Percentiles rank a stretch among this genome's conserved stretches.
Conservation (phyloP, 345 rosid species). For the Reutealis trisperma region DNA sequence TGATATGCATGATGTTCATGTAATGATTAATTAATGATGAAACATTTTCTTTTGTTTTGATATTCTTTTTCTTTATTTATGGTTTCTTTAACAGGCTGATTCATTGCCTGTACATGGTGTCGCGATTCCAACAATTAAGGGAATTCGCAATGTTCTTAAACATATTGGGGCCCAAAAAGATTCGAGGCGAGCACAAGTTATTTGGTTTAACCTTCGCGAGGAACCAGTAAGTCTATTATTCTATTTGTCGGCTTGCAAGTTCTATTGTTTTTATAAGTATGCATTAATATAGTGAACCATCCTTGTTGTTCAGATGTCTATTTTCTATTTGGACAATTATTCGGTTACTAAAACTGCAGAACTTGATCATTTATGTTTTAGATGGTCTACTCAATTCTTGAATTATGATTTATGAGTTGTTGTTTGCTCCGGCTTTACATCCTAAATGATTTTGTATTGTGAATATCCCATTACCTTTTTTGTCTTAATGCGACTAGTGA, state of each 20-base stretch:
- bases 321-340: neutral
- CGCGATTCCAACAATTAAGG: slow-evolving; percentile 84
- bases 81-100: slow-evolving; percentile 59
- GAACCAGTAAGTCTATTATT: slow-evolving; percentile 62
- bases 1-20: neutral
- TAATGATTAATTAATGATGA: neutral
- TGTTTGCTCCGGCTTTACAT: neutral
- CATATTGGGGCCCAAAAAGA: slow-evolving; percentile 73
- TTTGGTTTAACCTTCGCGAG: slow-evolving; percentile 96
- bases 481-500: neutral
- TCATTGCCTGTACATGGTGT: slow-evolving; percentile 83
- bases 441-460: neutral
- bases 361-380: neutral
- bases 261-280: neutral
- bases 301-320: neutral
- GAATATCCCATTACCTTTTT: neutral
- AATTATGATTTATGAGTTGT: neutral
- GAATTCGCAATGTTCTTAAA: slow-evolving; percentile 84
- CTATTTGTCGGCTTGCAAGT: slow-evolving; percentile 7
- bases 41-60: neutral
- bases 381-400: neutral
- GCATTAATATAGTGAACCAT: neutral
- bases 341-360: neutral
- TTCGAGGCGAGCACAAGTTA: slow-evolving; percentile 55
- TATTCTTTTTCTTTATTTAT: slow-evolving; percentile 7